A percentile compares a stretch with the other conserved stretches of the same genome.
These are phyloP conservation scores for Trypanosoma avium DNA, from an alignment of 208 protist species.

Conservation along the genomic window DNA sequence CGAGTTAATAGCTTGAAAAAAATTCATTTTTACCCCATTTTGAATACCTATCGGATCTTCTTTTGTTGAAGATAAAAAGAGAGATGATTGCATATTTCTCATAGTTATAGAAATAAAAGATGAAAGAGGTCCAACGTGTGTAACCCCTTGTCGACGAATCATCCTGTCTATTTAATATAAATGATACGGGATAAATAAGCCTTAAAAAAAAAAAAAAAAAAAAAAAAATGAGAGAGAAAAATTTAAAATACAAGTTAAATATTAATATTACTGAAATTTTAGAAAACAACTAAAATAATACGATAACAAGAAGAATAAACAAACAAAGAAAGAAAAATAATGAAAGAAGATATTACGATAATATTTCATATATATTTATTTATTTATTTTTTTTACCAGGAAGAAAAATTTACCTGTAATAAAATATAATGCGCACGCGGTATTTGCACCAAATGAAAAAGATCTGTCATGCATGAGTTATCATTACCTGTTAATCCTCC, in stretches of 20 bases:
- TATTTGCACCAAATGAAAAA: slow-evolving; percentile 14
- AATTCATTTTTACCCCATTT: slow-evolving; percentile 83
- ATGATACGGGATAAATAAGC: not conserved
- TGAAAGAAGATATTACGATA: too few species aligned
- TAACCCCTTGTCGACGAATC: slow-evolving; percentile 5
- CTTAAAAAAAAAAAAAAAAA: too few species aligned
- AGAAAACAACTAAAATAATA: too few species aligned
- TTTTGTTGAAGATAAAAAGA: slow-evolving; percentile 4
- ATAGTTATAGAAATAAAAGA: not conserved
- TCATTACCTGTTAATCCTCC: not conserved
- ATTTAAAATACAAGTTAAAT: too few species aligned
- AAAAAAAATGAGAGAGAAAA: too few species aligned
- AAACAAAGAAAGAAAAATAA: too few species aligned
- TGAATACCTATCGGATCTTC: slow-evolving; percentile 33
- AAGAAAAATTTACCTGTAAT: slow-evolving; percentile 18
- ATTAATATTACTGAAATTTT: too few species aligned
- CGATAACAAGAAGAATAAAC: too few species aligned
- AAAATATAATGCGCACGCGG: slow-evolving; percentile 19
- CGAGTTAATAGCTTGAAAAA: slow-evolving; percentile 95
- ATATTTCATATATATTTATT: too few species aligned
- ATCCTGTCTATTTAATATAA: not conserved
- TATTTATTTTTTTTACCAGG: slow-evolving; percentile 12
- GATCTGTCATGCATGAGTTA: not conserved
- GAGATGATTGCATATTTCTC: not conserved
- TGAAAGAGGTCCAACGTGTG: slow-evolving; percentile 3